phyloP scores from a whole-genome alignment of 768 basidiomycete species.

The Roridomyces roridus region DNA sequence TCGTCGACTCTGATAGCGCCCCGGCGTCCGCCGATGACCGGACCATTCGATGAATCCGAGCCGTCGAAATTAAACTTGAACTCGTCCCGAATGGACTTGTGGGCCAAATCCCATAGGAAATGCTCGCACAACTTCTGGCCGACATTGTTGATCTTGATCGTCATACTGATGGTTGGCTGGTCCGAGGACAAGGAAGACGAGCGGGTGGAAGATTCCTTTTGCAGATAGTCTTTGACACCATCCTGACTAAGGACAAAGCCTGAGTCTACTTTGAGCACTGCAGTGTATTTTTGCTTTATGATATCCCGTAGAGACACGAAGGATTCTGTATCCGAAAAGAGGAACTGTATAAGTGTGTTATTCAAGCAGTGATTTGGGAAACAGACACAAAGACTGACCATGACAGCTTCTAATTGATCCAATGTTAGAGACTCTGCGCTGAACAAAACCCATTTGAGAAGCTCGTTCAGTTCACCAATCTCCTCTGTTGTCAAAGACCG shows the following conservation, averaged over 20 bases:
- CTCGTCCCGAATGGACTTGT: neutral
- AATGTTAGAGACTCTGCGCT: neutral
- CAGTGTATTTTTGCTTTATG: neutral
- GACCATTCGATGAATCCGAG: neutral
- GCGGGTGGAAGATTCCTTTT: neutral
- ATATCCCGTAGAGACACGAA: neutral
- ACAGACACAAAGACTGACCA: no score
- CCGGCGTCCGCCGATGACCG: neutral
- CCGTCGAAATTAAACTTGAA: constrained; percentile 1
- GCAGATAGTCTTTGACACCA: neutral
- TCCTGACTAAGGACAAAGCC: neutral
- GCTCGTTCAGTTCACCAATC: neutral
- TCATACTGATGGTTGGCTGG: constrained; percentile 26
- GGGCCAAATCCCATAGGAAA: constrained; percentile 1
- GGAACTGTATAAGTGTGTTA: neutral
- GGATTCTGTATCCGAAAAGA: neutral
- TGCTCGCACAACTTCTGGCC: neutral
- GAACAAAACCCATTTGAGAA: neutral
- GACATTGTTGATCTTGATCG: constrained; percentile 4
- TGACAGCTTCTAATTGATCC: constrained; percentile 2
- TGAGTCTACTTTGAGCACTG: neutral
- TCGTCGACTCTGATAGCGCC: neutral
- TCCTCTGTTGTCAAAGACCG: neutral
- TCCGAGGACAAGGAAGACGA: neutral
- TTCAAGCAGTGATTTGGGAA: neutral